Evolutionary conservation across 225 moss, liverwort and hornwort species (phyloP).

Genomic region (Thuidium tamariscinum): DNA sequence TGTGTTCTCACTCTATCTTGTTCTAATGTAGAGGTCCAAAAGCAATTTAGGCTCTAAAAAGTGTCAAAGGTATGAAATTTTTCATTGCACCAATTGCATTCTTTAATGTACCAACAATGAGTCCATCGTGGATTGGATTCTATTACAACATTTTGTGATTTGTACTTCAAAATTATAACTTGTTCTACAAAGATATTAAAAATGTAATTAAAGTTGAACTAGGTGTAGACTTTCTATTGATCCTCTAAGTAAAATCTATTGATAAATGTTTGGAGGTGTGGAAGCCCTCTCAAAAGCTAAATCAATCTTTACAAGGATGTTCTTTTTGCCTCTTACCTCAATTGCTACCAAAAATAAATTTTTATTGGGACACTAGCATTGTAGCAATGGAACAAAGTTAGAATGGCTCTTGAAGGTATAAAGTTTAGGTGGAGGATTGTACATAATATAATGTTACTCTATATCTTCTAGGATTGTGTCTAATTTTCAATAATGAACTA

Average conservation of each 20-base stretch:
- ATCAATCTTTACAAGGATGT: too few relatives aligned
- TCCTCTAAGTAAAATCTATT: not conserved
- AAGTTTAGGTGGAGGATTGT: not conserved
- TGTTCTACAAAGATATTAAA: not conserved
- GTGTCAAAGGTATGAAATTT: not conserved
- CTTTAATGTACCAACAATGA: not conserved
- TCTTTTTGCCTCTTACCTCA: not conserved
- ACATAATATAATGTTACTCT: not conserved
- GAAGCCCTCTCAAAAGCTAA: too few relatives aligned
- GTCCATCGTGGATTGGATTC: accelerated
- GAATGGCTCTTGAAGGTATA: not conserved
- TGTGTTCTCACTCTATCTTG: too few relatives aligned
- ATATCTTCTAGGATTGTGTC: not conserved
- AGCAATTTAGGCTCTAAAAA: not conserved
- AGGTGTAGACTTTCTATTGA: not conserved
- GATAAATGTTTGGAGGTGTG: not conserved
- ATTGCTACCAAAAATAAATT: not conserved
- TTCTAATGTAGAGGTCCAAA: not conserved
- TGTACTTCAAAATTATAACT: not conserved
- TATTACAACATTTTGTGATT: not conserved
- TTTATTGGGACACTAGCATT: not conserved
- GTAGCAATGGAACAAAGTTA: not conserved
- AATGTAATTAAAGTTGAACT: not conserved
- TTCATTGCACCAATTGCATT: not conserved
- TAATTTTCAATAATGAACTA: too few relatives aligned